These are phyloP conservation scores for Martiniozyma abietophila DNA, from an alignment of 805 yeast genomes.

Conservation along the genomic window DNA sequence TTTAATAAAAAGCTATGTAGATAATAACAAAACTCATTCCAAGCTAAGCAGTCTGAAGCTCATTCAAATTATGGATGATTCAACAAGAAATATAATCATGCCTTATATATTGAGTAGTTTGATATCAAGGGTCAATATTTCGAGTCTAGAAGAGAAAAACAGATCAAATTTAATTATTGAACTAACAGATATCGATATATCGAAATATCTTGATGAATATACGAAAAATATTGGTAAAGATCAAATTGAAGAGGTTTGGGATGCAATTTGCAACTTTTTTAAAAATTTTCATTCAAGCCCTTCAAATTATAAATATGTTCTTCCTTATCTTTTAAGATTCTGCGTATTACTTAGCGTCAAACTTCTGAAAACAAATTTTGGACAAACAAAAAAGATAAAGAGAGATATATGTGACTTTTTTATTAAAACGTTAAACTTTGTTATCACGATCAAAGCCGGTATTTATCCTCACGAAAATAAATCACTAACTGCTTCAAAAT, in stretches of 20 bases:
- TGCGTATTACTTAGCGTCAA: constrained; percentile 45
- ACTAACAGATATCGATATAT: constrained; percentile 35
- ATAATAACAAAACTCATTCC: no score
- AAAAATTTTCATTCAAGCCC: constrained; percentile 46
- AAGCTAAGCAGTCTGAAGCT: constrained; percentile 35
- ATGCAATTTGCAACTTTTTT: constrained; percentile 45
- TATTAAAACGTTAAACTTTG: constrained; percentile 17
- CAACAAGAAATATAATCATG: constrained; percentile 65
- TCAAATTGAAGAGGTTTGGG: constrained; percentile 73
- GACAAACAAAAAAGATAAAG: constrained; percentile 48
- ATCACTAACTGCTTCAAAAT: constrained; percentile 2
- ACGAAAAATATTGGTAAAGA: constrained; percentile 38
- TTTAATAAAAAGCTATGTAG: constrained; percentile 32
- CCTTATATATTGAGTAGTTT: constrained; percentile 58
- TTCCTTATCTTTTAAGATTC: constrained; percentile 47
- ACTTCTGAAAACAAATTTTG: constrained; percentile 47
- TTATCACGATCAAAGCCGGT: constrained; percentile 19
- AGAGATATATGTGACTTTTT: constrained; percentile 37
- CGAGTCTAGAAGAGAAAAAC: constrained; percentile 19
- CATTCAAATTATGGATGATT: constrained; percentile 75
- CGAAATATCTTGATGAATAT: constrained; percentile 52
- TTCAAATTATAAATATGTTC: constrained; percentile 36
- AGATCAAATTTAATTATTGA: constrained; percentile 40
- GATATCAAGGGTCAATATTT: constrained; percentile 34
- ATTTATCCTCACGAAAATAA: no score